These are phyloP conservation scores for Leptodontidium sp. DNA, from an alignment of 2,329 filamentous ascomycete species.

Conservation along the genomic window DNA sequence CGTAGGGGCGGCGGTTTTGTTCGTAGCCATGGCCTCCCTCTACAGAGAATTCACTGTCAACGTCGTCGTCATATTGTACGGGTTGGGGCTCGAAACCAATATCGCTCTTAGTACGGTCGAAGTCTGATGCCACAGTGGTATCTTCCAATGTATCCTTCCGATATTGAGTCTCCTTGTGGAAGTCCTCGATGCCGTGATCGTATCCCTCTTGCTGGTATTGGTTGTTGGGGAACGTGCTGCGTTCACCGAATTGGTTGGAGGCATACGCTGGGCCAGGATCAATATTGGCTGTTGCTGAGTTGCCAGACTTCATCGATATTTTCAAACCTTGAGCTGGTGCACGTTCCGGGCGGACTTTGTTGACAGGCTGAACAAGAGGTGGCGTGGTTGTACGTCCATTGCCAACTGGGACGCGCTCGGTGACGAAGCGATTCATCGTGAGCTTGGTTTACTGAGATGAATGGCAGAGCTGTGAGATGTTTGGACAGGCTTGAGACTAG, in stretches of 20 bases:
- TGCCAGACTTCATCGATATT: conserved; percentile 13
- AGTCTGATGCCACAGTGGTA: conserved; percentile 19
- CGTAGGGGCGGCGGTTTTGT: neutral
- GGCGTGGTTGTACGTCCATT: neutral
- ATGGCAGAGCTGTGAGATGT: neutral
- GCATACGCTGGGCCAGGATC: neutral
- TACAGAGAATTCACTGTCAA: conserved; percentile 1
- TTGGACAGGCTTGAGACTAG: neutral
- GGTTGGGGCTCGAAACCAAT: neutral
- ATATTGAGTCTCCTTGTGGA: neutral
- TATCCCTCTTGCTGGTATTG: conserved; percentile 13
- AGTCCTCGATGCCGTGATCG: neutral
- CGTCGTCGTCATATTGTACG: conserved; percentile 7
- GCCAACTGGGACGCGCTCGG: neutral
- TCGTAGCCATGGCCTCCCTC: neutral
- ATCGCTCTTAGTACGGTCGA: conserved; percentile 27
- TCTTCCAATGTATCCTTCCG: conserved; percentile 23
- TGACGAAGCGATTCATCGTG: conserved; percentile 11
- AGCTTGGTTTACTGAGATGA: neutral
- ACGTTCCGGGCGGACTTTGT: conserved; percentile 16
- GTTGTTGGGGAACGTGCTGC: neutral
- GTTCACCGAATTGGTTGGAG: neutral
- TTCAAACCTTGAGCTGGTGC: conserved; percentile 7
- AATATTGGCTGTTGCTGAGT: neutral
- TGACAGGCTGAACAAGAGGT: neutral